Evolutionary conservation across 768 basidiomycete species (phyloP), one percentile per base, ranked within the genome.

Genomic region (Nidularia sp.): DNA sequence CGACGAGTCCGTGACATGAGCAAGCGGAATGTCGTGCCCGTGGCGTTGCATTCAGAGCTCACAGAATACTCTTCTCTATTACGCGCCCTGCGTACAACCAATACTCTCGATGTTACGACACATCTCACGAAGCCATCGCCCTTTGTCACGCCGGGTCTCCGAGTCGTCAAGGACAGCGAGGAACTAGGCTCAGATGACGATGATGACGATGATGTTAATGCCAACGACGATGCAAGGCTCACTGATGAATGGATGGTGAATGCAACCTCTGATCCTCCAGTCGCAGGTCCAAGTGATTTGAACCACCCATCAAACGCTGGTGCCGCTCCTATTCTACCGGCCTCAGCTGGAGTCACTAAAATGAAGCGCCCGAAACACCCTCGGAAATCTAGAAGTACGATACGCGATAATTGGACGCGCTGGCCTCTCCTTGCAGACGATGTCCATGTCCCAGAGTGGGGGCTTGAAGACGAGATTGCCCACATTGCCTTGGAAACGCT

Each of bases 351-450:
- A 31, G 36, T 44, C 15, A 6, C 29, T 45, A 41, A 18, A 29
- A 10, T 43, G 43, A 2, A 35, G 12, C 39, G 53, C 47, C 35
- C 42, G 29, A 57, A 53, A 34, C 36, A 47, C 36, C 59, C 50
- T 51, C 56, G 49, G 54, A 62, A 62, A 59, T 55, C 57, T 64
- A 60, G 53, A 57, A 47, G 32, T 34, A 48, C 34, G 54, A 34
- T 65, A 62, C 61, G 73, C 22, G 80, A 86, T 58, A 70, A 69
- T 0, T 90, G 87, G 88, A 89, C 88, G 0, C 73, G 82, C 5
- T 92, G 90, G 90, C 90, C 90, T 1, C 76, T 90, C 48, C 75
- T 82, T 13, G 58, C 73, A 2, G 70, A 72, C 12, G 86, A 91
- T 58, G 76, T 88, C 12, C 70, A 75, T 22, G 69, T 79, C 6